A percentile compares a stretch with the other conserved stretches of the same genome.
phyloP scores from a whole-genome alignment of 1,284 basidiomycete genomes.

The Bondarzewia mesenterica region DNA sequence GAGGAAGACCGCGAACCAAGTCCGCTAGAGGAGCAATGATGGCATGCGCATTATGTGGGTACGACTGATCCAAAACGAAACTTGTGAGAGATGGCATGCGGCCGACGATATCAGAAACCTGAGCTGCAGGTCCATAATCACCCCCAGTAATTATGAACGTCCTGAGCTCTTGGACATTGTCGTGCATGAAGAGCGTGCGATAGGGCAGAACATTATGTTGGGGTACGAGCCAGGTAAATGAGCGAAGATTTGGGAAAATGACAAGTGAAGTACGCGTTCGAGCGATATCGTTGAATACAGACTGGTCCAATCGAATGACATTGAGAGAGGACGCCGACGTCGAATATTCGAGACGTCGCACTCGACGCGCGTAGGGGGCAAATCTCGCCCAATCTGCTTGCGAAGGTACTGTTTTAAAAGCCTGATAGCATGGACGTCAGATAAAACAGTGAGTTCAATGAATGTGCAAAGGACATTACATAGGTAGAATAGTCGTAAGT shows the following conservation, averaged over 20 bases:
- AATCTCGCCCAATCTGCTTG: conserved; percentile 51
- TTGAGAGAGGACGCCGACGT: conserved; percentile 8
- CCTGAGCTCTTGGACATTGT: conserved; percentile 27
- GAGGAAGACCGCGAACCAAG: conserved; percentile 31
- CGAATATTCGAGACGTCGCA: conserved; percentile 28
- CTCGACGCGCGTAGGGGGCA: conserved; percentile 42
- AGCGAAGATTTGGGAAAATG: conserved; percentile 47
- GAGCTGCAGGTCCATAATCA: conserved; percentile 20
- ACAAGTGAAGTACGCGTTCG: conserved; percentile 41
- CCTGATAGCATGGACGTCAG: conserved; percentile 16
- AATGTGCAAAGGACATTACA: not conserved
- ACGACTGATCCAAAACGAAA: conserved; percentile 28
- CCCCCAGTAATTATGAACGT: conserved; percentile 17
- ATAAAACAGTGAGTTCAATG: not conserved
- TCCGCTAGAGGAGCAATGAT: not conserved
- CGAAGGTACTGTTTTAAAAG: conserved; percentile 36
- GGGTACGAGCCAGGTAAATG: conserved; percentile 31
- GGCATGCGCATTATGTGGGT: conserved; percentile 19
- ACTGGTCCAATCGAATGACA: conserved; percentile 8
- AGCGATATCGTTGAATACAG: conserved; percentile 44
- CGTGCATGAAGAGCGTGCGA: conserved; percentile 37
- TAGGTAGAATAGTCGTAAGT: too few species aligned
- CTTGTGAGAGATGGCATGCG: conserved; percentile 43
- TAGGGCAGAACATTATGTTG: conserved; percentile 20
- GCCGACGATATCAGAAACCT: conserved; percentile 41